Percentiles rank a stretch among this genome's conserved stretches.
These are phyloP conservation scores for Fusarium sp. DNA, from an alignment of 2,329 filamentous ascomycete genomes.

Conservation along the genomic window DNA sequence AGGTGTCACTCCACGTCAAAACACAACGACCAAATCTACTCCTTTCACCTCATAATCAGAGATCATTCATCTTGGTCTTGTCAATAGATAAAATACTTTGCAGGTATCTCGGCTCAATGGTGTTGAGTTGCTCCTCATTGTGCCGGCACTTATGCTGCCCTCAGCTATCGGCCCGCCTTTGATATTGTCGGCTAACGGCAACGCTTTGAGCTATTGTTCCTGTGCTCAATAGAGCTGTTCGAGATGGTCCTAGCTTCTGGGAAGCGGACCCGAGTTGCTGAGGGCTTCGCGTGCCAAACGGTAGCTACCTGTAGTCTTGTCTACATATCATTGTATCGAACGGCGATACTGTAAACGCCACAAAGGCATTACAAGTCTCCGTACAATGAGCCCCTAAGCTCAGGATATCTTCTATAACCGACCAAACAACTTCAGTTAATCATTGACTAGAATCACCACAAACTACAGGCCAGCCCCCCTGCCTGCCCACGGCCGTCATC, in stretches of 20 bases:
- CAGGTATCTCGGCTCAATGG: neutral
- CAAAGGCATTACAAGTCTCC: neutral
- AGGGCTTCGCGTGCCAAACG: neutral
- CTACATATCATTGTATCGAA: neutral
- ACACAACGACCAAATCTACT: neutral
- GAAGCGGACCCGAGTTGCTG: neutral
- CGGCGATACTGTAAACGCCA: neutral
- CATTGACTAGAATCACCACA: too few relatives aligned
- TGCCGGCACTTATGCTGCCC: neutral
- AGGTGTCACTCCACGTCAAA: neutral
- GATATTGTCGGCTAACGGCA: conserved; percentile 15
- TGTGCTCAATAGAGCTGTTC: neutral
- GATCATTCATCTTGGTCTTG: neutral
- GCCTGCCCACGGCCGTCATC: neutral
- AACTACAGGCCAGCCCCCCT: neutral
- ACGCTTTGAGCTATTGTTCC: neutral
- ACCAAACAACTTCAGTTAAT: neutral
- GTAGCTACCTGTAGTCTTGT: neutral
- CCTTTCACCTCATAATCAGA: neutral
- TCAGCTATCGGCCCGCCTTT: conserved; percentile 7
- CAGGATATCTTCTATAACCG: neutral
- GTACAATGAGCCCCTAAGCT: neutral
- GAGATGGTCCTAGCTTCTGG: neutral
- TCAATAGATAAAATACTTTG: neutral
- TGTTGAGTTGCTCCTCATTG: neutral